These are phyloP conservation scores for Ogataea saltuana DNA, from an alignment of 805 yeast species.

Conservation along the genomic window DNA sequence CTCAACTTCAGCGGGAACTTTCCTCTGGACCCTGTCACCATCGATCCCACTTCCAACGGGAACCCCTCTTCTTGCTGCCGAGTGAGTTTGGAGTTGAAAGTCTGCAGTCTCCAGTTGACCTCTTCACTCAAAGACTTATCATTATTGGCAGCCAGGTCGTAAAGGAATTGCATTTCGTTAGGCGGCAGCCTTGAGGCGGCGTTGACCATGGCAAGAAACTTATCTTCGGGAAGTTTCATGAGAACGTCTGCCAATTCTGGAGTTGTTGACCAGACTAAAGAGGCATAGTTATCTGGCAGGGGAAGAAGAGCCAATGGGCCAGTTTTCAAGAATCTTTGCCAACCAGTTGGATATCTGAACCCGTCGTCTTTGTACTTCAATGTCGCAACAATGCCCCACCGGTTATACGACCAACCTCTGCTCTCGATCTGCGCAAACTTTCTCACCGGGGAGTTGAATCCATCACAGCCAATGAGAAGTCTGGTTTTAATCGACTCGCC, in stretches of 20 bases:
- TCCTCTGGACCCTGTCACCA: conserved; percentile 70
- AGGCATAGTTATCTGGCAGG: conserved; percentile 81
- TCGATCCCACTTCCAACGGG: conserved; percentile 65
- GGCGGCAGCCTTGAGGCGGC: conserved; percentile 83
- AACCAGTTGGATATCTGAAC: conserved; percentile 64
- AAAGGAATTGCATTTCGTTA: conserved; percentile 74
- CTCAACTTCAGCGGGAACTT: conserved; percentile 84
- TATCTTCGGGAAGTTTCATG: conserved; percentile 54
- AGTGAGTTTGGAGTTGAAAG: conserved; percentile 35
- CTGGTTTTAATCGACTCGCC: conserved; percentile 69
- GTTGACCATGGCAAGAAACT: conserved; percentile 71
- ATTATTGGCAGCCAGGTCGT: conserved; percentile 42
- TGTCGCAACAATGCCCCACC: conserved; percentile 93
- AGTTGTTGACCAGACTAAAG: conserved; percentile 90
- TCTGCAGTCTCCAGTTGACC: conserved; percentile 66
- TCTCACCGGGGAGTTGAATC: conserved; percentile 91
- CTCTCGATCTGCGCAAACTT: conserved; percentile 77
- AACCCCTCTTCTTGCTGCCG: conserved; percentile 54
- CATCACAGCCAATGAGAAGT: conserved; percentile 92
- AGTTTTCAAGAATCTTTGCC: conserved; percentile 88
- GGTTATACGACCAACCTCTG: conserved; percentile 88
- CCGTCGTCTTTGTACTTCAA: conserved; percentile 73
- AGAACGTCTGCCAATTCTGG: conserved; percentile 70
- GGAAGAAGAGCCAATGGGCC: conserved; percentile 95
- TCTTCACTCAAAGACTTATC: conserved; percentile 59